Percentiles rank a stretch among this genome's conserved stretches.
Evolutionary conservation across 2,329 filamentous ascomycete genomes (phyloP).

Genomic region (Fusarium sp.): DNA sequence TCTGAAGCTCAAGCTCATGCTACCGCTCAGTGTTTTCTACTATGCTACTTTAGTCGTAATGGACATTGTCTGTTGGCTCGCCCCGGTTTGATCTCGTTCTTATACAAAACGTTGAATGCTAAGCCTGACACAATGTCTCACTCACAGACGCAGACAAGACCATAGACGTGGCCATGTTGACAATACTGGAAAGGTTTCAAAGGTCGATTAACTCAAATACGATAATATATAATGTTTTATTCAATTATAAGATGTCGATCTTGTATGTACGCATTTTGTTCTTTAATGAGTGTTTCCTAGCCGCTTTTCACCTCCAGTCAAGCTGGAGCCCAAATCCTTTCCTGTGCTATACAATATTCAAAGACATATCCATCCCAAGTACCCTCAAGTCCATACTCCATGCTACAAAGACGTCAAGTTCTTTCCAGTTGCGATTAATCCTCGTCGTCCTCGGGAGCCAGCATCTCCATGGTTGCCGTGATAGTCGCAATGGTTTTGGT

Average conservation of each 20-base stretch:
- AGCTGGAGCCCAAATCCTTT: not conserved
- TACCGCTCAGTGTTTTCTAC: not conserved
- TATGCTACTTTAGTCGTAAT: not conserved
- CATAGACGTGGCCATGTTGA: not conserved
- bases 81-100: no score
- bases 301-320: not conserved
- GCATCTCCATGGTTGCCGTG: constrained; percentile 3
- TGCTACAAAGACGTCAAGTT: not conserved
- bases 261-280: not conserved
- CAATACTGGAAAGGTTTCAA: not conserved
- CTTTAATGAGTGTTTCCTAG: not conserved
- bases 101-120: no score
- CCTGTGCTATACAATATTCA: not conserved
- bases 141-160: not conserved
- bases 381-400: not conserved
- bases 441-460: not conserved
- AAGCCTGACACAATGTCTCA: not conserved
- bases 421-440: not conserved
- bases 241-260: not conserved
- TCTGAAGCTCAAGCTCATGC: not conserved
- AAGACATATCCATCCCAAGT: not conserved
- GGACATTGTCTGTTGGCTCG: not conserved
- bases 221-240: no score
- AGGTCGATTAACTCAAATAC: not conserved
- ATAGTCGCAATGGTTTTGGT: not conserved